Percentiles rank a stretch among this genome's conserved stretches.
Conservation (phyloP, 257 asterid genomes). For the Fraxinus anomala region DNA sequence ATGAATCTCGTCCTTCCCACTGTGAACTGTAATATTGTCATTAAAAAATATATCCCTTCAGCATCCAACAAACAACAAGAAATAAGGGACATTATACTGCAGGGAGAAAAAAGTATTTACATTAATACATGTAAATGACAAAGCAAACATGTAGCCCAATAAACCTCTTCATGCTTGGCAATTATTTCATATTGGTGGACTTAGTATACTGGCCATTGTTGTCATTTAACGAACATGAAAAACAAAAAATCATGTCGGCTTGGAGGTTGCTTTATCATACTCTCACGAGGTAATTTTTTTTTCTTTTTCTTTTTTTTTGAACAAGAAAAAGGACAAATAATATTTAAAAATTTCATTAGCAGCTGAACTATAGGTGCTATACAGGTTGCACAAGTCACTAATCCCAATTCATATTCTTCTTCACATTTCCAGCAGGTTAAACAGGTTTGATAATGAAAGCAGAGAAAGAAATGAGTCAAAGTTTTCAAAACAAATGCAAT, state of each 20-base stretch:
- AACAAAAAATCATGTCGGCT: background rate
- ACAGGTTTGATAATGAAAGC: background rate
- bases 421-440: background rate
- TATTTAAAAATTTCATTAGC: background rate
- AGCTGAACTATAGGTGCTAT: background rate
- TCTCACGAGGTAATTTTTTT: background rate
- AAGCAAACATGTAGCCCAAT: background rate
- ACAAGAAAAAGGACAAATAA: background rate
- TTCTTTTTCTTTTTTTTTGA: too few relatives aligned
- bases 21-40: constrained; percentile 44
- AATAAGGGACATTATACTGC: background rate
- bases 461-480: too few relatives aligned
- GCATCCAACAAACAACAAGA: background rate
- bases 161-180: background rate
- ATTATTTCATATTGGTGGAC: background rate
- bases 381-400: background rate
- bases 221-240: background rate
- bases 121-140: too few relatives aligned
- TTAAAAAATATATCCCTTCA: constrained; percentile 19
- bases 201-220: too few relatives aligned
- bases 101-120: background rate
- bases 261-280: background rate
- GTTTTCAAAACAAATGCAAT: too few relatives aligned
- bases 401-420: background rate
- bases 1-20: constrained; percentile 42